These are phyloP conservation scores for Suhomyces ambrosiae DNA, from an alignment of 1,139 yeast genomes.

Conservation along the genomic window DNA sequence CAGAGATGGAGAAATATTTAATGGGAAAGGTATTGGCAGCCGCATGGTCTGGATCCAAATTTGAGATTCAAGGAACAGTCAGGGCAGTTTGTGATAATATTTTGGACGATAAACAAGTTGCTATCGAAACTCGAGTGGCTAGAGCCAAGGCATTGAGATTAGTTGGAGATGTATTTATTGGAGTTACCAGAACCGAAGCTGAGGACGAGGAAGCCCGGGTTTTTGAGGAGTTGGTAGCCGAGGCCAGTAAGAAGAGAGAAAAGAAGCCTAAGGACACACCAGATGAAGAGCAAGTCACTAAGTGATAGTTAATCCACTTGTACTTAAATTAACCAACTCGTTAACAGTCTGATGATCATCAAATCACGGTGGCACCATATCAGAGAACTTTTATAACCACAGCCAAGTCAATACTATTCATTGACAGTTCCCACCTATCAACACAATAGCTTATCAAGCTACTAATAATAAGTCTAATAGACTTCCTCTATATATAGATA, in stretches of 20 bases:
- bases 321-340: too few species aligned
- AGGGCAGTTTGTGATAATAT: slow-evolving; percentile 84
- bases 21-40: slow-evolving; percentile 93
- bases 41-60: slow-evolving; percentile 93
- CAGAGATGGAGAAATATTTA: slow-evolving; percentile 81
- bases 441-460: too few species aligned
- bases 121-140: slow-evolving; percentile 58
- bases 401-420: too few species aligned
- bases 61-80: slow-evolving; percentile 86
- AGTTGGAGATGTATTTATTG: slow-evolving; percentile 72
- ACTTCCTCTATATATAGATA: too few species aligned
- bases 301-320: too few species aligned
- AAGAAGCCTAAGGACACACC: slow-evolving; percentile 34
- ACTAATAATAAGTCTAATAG: too few species aligned
- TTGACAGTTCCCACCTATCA: too few species aligned
- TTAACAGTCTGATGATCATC: too few species aligned
- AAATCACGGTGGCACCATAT: too few species aligned
- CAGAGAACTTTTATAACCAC: too few species aligned
- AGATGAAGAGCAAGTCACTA: not conserved
- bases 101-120: slow-evolving; percentile 62
- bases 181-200: slow-evolving; percentile 69
- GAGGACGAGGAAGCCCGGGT: slow-evolving; percentile 92
- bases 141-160: slow-evolving; percentile 79
- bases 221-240: slow-evolving; percentile 90
- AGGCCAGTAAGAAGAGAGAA: slow-evolving; percentile 80